phyloP scores from a whole-genome alignment of 768 basidiomycete genomes.

The Boletus insuetus region DNA sequence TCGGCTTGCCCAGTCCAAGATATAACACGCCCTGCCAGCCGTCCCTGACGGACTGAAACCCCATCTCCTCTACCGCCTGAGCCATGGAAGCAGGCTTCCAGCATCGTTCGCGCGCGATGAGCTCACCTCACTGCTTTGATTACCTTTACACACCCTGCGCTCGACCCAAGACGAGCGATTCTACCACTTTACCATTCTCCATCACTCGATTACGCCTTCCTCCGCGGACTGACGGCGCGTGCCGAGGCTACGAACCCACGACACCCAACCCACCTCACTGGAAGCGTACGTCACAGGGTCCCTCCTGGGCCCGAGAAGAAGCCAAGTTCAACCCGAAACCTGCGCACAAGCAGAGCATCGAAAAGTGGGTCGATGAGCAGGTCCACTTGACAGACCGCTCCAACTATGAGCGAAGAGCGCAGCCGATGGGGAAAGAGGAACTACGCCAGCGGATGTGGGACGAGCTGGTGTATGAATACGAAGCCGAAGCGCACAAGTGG shows the following conservation, averaged over 20 bases:
- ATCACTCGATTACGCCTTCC: slow-evolving; percentile 22
- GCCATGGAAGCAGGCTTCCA: slow-evolving; percentile 31
- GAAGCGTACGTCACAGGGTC: slow-evolving; percentile 30
- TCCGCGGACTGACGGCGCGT: slow-evolving; percentile 15
- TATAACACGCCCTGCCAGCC: slow-evolving; percentile 24
- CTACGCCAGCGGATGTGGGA: slow-evolving; percentile 46
- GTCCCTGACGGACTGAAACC: slow-evolving; percentile 15
- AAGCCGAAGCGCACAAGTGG: slow-evolving; percentile 51
- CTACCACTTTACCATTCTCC: slow-evolving; percentile 7
- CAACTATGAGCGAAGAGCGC: slow-evolving; percentile 24
- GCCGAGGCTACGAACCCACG: slow-evolving; percentile 11
- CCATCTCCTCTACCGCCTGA: slow-evolving; percentile 8
- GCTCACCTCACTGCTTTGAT: slow-evolving; percentile 16
- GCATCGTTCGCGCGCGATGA: slow-evolving; percentile 25
- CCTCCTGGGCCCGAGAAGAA: slow-evolving; percentile 49
- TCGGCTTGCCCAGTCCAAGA: slow-evolving; percentile 26
- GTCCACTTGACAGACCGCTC: slow-evolving; percentile 35
- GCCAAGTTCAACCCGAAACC: slow-evolving; percentile 29
- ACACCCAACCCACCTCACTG: slow-evolving; percentile 19
- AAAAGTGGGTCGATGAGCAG: slow-evolving; percentile 65
- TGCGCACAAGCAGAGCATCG: slow-evolving; percentile 48
- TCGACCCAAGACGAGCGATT: slow-evolving; percentile 25
- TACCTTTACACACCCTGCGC: slow-evolving; percentile 12
- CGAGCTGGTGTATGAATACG: slow-evolving; percentile 50
- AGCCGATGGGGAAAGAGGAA: slow-evolving; percentile 28